A percentile compares a stretch with the other conserved stretches of the same genome.
phyloP scores from a whole-genome alignment of 441 rosid genomes.

The Pelargonium citronellum region DNA sequence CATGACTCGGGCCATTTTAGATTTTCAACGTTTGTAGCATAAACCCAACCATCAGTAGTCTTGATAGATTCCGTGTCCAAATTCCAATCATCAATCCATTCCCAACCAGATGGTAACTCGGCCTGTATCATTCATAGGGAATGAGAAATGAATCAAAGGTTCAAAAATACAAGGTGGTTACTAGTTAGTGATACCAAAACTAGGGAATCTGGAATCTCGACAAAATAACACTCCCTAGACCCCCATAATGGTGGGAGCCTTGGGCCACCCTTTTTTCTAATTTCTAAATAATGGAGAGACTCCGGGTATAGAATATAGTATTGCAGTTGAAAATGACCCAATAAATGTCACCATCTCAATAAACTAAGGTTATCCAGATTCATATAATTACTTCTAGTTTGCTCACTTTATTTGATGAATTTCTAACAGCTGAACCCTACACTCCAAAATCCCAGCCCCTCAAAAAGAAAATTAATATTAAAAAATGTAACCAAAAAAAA shows the following conservation, averaged over 20 bases:
- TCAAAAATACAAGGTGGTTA: not conserved
- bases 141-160: not conserved
- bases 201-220: not conserved
- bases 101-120: conserved; percentile 47
- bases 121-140: conserved; percentile 33
- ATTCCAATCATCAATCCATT: conserved; percentile 58
- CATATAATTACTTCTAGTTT: no score
- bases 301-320: no score
- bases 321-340: no score
- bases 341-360: no score
- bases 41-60: conserved; percentile 62
- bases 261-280: not conserved
- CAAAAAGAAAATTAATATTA: not conserved
- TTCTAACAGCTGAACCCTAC: not conserved
- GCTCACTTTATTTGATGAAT: not conserved
- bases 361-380: no score
- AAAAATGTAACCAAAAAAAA: not conserved
- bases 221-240: not conserved
- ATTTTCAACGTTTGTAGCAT: conserved; percentile 53
- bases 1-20: conserved; percentile 56
- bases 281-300: not conserved
- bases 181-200: not conserved
- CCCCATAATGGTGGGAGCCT: no score
- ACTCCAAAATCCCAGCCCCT: not conserved
- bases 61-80: conserved; percentile 43